Conservation (phyloP, 352 stramenopile genomes). For the Pythium apleroticum region DNA sequence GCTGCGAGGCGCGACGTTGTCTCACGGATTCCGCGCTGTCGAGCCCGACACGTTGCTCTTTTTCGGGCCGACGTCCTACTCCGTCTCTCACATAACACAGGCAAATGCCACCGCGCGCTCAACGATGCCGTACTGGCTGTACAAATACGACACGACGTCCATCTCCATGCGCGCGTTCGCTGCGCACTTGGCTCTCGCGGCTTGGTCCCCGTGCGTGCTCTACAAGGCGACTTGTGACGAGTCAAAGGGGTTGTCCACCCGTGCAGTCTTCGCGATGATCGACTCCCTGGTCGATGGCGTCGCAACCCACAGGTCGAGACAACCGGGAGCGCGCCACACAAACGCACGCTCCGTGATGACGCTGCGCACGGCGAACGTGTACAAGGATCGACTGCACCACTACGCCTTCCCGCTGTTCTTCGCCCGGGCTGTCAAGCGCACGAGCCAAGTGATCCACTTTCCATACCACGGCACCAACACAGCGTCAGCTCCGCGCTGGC, state of each 20-base stretch:
- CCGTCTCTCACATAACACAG: neutral
- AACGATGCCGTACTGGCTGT: conserved; percentile 19
- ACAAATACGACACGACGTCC: conserved; percentile 35
- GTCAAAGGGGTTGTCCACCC: neutral
- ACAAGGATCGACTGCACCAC: conserved; percentile 21
- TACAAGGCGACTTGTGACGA: conserved; percentile 22
- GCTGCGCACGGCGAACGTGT: conserved; percentile 15
- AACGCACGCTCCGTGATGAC: conserved; percentile 1
- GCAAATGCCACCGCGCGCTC: neutral
- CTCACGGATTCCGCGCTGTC: neutral
- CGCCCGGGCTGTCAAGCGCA: neutral
- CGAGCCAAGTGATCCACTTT: conserved; percentile 18
- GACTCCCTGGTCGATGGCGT: conserved; percentile 24
- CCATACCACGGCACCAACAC: too few species aligned
- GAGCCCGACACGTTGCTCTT: neutral
- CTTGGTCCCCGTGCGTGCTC: conserved; percentile 24
- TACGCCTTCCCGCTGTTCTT: conserved; percentile 25
- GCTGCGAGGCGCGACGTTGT: neutral
- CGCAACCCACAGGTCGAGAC: neutral
- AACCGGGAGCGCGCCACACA: too few species aligned
- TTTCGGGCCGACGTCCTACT: neutral
- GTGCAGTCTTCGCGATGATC: conserved; percentile 20
- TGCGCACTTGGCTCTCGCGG: conserved; percentile 3
- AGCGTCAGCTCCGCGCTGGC: too few species aligned
- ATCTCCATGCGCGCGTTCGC: conserved; percentile 21